phyloP scores from a whole-genome alignment of 495 filamentous ascomycete genomes.

The Emericellopsis terricola region DNA sequence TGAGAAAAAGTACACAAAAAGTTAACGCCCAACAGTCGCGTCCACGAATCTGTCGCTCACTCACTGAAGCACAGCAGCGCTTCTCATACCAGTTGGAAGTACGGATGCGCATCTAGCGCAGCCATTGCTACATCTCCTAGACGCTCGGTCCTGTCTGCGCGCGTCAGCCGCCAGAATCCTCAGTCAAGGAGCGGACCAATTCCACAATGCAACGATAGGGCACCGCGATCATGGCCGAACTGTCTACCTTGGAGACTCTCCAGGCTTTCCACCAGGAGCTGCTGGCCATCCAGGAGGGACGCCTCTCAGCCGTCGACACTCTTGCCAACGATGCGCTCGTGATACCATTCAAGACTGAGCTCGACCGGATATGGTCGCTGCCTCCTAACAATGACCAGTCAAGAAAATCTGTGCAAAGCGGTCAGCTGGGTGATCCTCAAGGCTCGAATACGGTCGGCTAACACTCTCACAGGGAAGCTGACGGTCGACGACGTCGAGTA shows the following conservation, averaged over 20 bases:
- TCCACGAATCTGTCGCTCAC: too few relatives aligned
- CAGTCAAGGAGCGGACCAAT: too few relatives aligned
- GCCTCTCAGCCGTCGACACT: conserved; percentile 41
- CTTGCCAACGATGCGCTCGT: conserved; percentile 44
- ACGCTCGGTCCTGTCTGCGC: too few relatives aligned
- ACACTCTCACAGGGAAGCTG: conserved; percentile 45
- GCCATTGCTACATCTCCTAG: too few relatives aligned
- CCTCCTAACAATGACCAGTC: conserved; percentile 50
- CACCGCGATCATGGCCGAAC: conserved; percentile 39
- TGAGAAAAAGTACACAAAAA: too few relatives aligned
- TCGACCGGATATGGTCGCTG: conserved; percentile 36
- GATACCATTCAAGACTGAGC: conserved; percentile 54
- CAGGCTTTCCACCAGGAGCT: conserved; percentile 67
- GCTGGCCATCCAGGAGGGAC: conserved; percentile 41
- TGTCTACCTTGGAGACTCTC: conserved; percentile 45
- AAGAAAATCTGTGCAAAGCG: conserved; percentile 28
- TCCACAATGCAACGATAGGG: conserved; percentile 10
- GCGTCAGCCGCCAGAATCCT: too few relatives aligned
- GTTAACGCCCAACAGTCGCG: too few relatives aligned
- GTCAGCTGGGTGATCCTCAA: conserved; percentile 17
- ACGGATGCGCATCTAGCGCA: too few relatives aligned
- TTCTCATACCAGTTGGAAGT: too few relatives aligned
- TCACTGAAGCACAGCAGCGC: too few relatives aligned
- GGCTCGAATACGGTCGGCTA: conserved; percentile 18
- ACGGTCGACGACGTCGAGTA: conserved; percentile 54